These are phyloP conservation scores for Helicocarpus griseus DNA, from an alignment of 2,329 filamentous ascomycete genomes.

Conservation along the genomic window DNA sequence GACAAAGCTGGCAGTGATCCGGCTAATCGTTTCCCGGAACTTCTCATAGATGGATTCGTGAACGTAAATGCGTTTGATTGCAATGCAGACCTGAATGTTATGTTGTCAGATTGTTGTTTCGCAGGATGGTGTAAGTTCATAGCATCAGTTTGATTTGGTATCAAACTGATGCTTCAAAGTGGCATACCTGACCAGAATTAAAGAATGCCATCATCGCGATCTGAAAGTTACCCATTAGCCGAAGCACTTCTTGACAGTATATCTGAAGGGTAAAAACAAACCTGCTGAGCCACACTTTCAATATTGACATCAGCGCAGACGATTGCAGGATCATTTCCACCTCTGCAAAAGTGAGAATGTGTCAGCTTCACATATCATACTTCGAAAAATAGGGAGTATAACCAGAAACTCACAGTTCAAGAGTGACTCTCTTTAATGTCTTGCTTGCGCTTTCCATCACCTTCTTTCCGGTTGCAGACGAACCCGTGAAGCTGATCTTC, in stretches of 20 bases:
- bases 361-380: background rate
- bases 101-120: background rate
- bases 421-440: conserved; percentile 46
- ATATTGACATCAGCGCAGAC: conserved; percentile 46
- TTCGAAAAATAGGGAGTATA: background rate
- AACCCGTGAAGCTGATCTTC: conserved; percentile 52
- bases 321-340: conserved; percentile 48
- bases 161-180: background rate
- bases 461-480: conserved; percentile 40
- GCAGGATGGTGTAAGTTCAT: too few species aligned
- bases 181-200: conserved; percentile 38
- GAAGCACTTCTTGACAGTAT: background rate
- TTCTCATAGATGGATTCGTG: conserved; percentile 50
- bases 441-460: conserved; percentile 42
- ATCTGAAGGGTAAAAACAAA: conserved; percentile 5
- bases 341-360: conserved; percentile 16
- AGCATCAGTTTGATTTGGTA: too few species aligned
- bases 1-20: conserved; percentile 35
- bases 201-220: conserved; percentile 42
- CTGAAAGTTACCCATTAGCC: conserved; percentile 11
- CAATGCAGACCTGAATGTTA: conserved; percentile 41
- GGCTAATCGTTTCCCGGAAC: conserved; percentile 41
- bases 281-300: conserved; percentile 32
- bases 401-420: conserved; percentile 29
- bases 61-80: conserved; percentile 51